Conservation (phyloP, 2,329 filamentous ascomycete species). For the Colletotrichum brevisporum region DNA sequence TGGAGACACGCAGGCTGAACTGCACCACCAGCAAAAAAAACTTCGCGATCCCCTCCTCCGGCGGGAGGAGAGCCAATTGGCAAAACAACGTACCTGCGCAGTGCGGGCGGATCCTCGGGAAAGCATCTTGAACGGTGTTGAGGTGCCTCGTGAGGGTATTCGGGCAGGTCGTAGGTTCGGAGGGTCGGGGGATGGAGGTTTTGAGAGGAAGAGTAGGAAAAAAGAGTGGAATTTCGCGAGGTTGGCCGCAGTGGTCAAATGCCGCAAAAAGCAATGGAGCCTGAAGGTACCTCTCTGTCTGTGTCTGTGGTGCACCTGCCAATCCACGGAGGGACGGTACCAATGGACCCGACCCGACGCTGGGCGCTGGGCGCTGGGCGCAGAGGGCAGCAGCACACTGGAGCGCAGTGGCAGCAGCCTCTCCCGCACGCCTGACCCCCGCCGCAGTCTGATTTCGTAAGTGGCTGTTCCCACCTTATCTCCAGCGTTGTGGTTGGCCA, state of each 20-base stretch:
- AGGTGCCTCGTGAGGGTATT: conserved; percentile 39
- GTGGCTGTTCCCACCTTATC: conserved; percentile 20
- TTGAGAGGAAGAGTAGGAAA: conserved; percentile 26
- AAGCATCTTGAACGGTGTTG: conserved; percentile 62
- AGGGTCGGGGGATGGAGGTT: conserved; percentile 25
- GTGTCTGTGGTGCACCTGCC: not conserved
- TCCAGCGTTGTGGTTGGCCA: conserved; percentile 24
- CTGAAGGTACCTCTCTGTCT: not conserved
- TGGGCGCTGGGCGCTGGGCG: too few relatives aligned
- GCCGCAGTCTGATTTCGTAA: conserved; percentile 19
- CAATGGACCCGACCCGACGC: not conserved
- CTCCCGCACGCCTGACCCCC: not conserved
- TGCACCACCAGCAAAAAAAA: conserved; percentile 4
- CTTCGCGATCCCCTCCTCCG: not conserved
- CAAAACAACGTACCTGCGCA: conserved; percentile 66
- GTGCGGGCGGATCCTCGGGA: conserved; percentile 70
- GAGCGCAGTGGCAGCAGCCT: not conserved
- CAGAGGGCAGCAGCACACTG: too few relatives aligned
- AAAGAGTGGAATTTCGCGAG: conserved; percentile 36
- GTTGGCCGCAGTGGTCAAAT: conserved; percentile 33
- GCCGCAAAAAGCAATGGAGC: conserved; percentile 23
- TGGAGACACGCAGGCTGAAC: not conserved
- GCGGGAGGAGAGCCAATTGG: conserved; percentile 28
- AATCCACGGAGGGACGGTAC: not conserved
- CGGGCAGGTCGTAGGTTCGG: conserved; percentile 14